Evolutionary conservation across 768 basidiomycete species (phyloP), one percentile per base, ranked within the genome.

Genomic region (Mycena floridula): DNA sequence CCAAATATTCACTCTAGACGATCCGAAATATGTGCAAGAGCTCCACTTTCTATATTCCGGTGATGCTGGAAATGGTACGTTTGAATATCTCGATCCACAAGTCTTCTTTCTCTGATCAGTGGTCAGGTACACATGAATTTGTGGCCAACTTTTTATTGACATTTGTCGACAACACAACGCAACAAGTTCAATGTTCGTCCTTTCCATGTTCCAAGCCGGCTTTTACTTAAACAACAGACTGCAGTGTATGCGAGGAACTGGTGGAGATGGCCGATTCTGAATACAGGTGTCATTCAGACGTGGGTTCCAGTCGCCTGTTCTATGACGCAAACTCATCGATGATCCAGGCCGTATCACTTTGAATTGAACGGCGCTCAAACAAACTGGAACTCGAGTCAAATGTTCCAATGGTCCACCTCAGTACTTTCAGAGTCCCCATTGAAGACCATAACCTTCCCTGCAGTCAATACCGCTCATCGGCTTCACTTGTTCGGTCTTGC

Each of bases 21-120:
- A 55, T 0, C 54, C 60, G n/a, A 65, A 63, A 0, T 64, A 56
- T 47, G 60, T 67, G 1, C 77, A 77, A 46, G 65, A 77, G 46
- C 53, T 79, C 21, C 73, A 76, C 45, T 60, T 76, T 41, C 48
- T 76, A 8, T 77, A 76, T 50, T 63, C 72, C 16, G 71, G 69
- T 18, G 71, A 72, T n/a, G n/a, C n/a, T n/a, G n/a, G n/a, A n/a
- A n/a, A n/a, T 39, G 64, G 62, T 5, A 45, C 37, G 1, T 66
- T 35, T 42, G 65, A 49, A 25, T 25, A 15, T 25, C 13, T 37
- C 25, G n/a, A 27, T 13, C n/a, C 22, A 25, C 15, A 27, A 18
- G 12, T 32, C 11, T 13, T n/a, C 20, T 2, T 11, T 32, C 6
- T 20, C 8, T 26, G 13, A 18, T 20, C 16, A 43, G 43, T 9